Conservation (phyloP, 768 basidiomycete genomes). For the Megacollybia marginata region DNA sequence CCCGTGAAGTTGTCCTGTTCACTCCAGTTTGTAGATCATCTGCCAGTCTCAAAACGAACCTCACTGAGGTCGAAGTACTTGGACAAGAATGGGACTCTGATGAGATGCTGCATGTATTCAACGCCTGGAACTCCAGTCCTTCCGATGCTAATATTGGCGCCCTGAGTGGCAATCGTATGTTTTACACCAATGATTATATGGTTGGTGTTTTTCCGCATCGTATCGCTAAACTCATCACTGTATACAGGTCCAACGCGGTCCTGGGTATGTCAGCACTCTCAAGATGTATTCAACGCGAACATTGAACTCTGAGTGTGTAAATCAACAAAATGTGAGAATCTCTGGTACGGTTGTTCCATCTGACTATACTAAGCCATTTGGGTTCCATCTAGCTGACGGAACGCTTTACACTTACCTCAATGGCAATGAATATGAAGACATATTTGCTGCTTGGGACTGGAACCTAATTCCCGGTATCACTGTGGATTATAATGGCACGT, state of each 20-base stretch:
- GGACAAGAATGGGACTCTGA: conserved; percentile 32
- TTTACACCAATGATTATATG: conserved; percentile 41
- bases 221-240: neutral
- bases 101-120: conserved; percentile 17
- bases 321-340: conserved; percentile 47
- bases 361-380: conserved; percentile 36
- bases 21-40: conserved; percentile 25
- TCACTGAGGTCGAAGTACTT: conserved; percentile 30
- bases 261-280: conserved; percentile 51
- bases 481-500: conserved; percentile 23
- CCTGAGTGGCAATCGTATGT: conserved; percentile 16
- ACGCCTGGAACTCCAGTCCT: conserved; percentile 12
- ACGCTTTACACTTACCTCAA: conserved; percentile 53
- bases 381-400: conserved; percentile 67
- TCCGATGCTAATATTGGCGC: conserved; percentile 14
- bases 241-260: conserved; percentile 53
- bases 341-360: neutral
- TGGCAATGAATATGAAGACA: conserved; percentile 70
- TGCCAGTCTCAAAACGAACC: conserved; percentile 33
- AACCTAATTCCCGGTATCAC: conserved; percentile 60
- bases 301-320: conserved; percentile 58
- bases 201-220: conserved; percentile 20
- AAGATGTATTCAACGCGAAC: conserved; percentile 60
- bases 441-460: conserved; percentile 71
- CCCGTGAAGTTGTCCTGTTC: neutral